These are phyloP conservation scores for Colletotrichum lentis DNA, from an alignment of 2,329 filamentous ascomycete species.

Conservation along the genomic window DNA sequence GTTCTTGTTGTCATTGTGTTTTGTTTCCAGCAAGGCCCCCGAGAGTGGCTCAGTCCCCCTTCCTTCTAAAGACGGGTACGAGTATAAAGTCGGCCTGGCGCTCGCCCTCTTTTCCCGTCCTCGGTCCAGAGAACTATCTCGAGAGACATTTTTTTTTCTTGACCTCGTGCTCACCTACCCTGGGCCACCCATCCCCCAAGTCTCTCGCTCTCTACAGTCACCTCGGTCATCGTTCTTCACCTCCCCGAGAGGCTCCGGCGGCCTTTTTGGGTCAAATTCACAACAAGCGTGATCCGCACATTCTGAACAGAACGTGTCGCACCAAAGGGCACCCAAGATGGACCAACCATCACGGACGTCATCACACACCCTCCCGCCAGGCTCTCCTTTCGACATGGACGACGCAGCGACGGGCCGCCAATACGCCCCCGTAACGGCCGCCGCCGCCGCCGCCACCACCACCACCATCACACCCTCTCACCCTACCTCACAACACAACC, in stretches of 20 bases:
- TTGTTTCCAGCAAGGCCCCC: neutral
- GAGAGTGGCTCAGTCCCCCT: neutral
- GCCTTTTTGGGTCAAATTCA: too few relatives aligned
- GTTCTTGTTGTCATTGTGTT: neutral
- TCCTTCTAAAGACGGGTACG: neutral
- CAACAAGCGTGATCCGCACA: neutral
- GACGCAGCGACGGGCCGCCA: slow-evolving; percentile 5
- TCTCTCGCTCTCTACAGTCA: neutral
- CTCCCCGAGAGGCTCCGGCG: neutral
- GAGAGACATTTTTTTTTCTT: neutral
- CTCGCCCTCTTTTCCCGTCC: neutral
- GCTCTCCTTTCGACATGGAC: slow-evolving; percentile 12
- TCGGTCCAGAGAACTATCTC: neutral
- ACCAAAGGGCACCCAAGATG: slow-evolving; percentile 30
- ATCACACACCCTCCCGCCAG: slow-evolving; percentile 26
- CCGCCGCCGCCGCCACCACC: neutral
- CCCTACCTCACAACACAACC: neutral
- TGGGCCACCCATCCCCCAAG: slow-evolving; percentile 2
- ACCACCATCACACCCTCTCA: slow-evolving; percentile 4
- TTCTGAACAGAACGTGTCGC: neutral
- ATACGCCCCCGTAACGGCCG: slow-evolving; percentile 21
- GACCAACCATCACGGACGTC: slow-evolving; percentile 20
- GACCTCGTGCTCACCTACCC: neutral
- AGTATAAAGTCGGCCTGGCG: slow-evolving; percentile 21
- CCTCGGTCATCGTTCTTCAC: too few relatives aligned